Evolutionary conservation across 163 green algal genomes (phyloP), one percentile per base, ranked within the genome.

Genomic region (Scenedesmus sp.): DNA sequence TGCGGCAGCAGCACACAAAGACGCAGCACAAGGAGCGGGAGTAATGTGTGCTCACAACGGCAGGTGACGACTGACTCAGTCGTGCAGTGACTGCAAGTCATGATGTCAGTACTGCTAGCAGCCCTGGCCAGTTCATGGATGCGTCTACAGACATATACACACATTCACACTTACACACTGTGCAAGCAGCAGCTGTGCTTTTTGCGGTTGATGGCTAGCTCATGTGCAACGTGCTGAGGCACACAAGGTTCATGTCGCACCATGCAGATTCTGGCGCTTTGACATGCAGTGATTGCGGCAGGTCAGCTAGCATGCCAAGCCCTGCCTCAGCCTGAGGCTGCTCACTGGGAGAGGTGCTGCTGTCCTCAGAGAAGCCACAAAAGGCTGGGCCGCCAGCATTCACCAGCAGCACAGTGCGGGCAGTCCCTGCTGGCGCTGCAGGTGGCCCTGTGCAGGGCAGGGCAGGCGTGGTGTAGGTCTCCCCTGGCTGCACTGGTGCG

Each of bases 301-400:
- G 34, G 34, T 46, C 34, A 46, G 34, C 34, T 46, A 46, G 34
- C 34, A 46, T 46, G 34, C 34, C 34, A 46, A 46, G 34, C 34
- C 34, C 34, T 46, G 34, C 34, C 34, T 46, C 34, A 46, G 34
- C 8, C 59, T 64, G 59, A 64, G 7, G 9, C 20, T 81, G 70
- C 64, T 13, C 55, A 54, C 57, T 56, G 54, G 56, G 83, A 1
- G 16, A 76, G 16, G 83, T 5, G n/a, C 10, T 2, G 15, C 1
- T 56, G 57, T 89, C 84, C 5, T 23, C 84, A 12, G 57, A 15
- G n/a, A 81, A 82, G 46, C 59, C 60, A 77, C 84, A 89, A 23
- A 89, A 60, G 15, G 84, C 84, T 10, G 57, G 57, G 46, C 84
- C 84, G 46, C 84, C 84, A 60, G 84, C 23, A n/a, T 89, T 89